phyloP scores from a whole-genome alignment of 441 rosid genomes.

The Populus tomentosa region DNA sequence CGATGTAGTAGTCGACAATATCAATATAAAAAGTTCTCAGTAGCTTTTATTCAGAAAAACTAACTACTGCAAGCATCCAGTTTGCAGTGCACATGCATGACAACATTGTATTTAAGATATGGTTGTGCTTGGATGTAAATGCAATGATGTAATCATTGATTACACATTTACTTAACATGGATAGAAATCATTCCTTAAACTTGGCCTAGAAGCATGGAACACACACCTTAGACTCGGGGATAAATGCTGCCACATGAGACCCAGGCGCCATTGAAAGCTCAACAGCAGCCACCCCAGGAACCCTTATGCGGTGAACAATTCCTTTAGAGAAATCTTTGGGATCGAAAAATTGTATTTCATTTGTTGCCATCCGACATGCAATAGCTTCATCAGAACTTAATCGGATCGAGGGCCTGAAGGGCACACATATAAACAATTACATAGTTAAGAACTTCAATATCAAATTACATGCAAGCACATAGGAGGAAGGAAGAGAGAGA shows the following conservation, averaged over 20 bases:
- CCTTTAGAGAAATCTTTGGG: constrained; percentile 78
- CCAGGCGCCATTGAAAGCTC: constrained; percentile 82
- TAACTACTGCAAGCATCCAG: neutral
- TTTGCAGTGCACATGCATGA: neutral
- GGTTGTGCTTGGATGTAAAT: neutral
- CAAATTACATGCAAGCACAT: neutral
- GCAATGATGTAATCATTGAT: neutral
- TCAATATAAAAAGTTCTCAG: neutral
- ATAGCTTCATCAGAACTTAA: constrained; percentile 81
- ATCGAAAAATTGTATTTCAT: constrained; percentile 85
- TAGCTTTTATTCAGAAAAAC: neutral
- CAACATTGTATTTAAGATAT: neutral
- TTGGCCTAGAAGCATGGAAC: constrained; percentile 9
- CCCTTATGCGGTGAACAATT: constrained; percentile 49
- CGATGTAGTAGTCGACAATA: neutral
- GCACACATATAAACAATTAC: constrained; percentile 18
- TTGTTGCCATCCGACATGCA: constrained; percentile 80
- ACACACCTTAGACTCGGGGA: constrained; percentile 88
- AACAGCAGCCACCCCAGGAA: constrained; percentile 69
- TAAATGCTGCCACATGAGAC: constrained; percentile 76
- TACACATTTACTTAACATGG: neutral
- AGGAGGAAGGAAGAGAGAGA: neutral
- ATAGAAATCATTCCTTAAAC: neutral
- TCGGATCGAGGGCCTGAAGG: constrained; percentile 68
- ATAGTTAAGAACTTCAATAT: neutral